A percentile compares a stretch with the other conserved stretches of the same genome.
phyloP scores from a whole-genome alignment of 108 stramenopile species.

The Chaetoceros tenuissimus region DNA sequence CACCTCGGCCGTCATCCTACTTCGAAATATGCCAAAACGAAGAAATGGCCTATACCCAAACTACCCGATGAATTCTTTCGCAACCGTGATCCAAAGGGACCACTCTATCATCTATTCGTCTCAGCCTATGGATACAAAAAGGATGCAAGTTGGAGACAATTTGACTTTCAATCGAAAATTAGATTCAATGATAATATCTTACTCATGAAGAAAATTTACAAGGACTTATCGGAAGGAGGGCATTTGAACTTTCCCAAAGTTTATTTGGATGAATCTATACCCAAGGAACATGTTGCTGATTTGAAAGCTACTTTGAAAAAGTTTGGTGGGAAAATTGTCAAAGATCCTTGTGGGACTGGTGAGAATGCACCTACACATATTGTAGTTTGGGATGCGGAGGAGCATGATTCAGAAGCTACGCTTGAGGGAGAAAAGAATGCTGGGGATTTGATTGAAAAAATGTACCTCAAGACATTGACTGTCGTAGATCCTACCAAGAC shows the following conservation, averaged over 20 bases:
- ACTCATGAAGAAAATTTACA: not conserved
- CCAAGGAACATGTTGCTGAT: not conserved
- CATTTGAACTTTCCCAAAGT: not conserved
- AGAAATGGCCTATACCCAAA: not conserved
- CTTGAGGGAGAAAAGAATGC: constrained; percentile 14
- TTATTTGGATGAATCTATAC: constrained; percentile 2
- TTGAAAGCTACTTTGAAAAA: not conserved
- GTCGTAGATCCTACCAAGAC: constrained; percentile 14
- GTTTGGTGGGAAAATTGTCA: not conserved
- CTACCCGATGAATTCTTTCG: constrained; percentile 3
- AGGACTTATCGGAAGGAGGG: not conserved
- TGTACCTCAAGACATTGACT: constrained; percentile 19
- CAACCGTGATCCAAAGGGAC: not conserved
- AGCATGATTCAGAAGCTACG: constrained; percentile 19
- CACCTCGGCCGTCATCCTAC: not conserved
- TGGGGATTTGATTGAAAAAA: constrained; percentile 17
- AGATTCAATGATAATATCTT: not conserved
- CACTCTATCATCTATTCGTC: not conserved
- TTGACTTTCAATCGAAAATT: constrained; percentile 1
- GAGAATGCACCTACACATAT: constrained; percentile 10
- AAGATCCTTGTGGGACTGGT: not conserved
- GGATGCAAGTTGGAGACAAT: not conserved
- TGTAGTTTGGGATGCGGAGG: constrained; percentile 31
- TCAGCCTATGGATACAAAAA: constrained; percentile 1
- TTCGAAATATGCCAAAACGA: not conserved